Conservation (phyloP, 2,329 filamentous ascomycete genomes). For the Botrytis cinerea region DNA sequence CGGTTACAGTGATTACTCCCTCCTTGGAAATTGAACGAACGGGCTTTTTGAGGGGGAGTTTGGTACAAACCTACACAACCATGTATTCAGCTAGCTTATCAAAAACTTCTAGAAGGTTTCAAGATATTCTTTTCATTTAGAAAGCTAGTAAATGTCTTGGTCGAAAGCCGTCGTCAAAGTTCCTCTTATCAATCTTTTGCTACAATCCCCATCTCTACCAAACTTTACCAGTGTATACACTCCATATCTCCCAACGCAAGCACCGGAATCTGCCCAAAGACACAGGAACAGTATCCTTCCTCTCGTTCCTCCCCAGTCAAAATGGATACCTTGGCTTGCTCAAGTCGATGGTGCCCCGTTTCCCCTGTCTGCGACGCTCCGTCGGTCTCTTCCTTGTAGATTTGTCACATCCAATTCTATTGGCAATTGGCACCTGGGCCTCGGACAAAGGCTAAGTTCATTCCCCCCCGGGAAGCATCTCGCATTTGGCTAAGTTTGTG, state of each 20-base stretch:
- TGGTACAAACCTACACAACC: neutral
- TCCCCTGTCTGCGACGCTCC: neutral
- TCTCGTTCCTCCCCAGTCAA: neutral
- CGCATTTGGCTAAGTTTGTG: conserved; percentile 24
- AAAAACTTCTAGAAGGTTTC: conserved; percentile 18
- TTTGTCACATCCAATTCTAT: conserved; percentile 10
- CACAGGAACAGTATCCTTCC: neutral
- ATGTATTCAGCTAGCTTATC: neutral
- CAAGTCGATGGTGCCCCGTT: neutral
- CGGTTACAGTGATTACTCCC: neutral
- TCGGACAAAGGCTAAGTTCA: conserved; percentile 17
- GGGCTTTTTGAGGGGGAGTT: neutral
- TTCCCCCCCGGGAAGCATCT: conserved; percentile 8
- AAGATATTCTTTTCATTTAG: conserved; percentile 1
- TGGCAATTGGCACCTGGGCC: conserved; percentile 6
- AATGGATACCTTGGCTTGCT: neutral
- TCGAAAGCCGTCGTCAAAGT: neutral
- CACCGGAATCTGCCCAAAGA: neutral
- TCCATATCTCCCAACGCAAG: neutral
- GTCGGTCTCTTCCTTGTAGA: neutral
- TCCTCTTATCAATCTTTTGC: neutral
- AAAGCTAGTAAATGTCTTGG: neutral
- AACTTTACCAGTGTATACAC: neutral
- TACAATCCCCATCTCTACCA: neutral
- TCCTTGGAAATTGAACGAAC: neutral